Percentiles rank a stretch among this genome's conserved stretches.
Evolutionary conservation across 352 stramenopile genomes (phyloP).

Genomic region (Phytophthora foliorum): DNA sequence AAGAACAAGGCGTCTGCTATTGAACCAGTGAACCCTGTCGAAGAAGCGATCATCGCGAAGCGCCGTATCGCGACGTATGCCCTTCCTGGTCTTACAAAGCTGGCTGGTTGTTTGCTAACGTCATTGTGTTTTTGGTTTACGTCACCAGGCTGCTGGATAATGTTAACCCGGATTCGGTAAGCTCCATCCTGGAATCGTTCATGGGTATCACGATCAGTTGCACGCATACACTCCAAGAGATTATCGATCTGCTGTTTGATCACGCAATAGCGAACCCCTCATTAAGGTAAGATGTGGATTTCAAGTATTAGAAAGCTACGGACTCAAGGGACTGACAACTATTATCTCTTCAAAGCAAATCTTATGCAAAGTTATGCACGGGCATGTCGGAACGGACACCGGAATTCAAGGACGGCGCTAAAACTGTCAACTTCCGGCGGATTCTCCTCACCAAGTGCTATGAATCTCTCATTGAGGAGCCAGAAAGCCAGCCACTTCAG

Average conservation of each 20-base stretch:
- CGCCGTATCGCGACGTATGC: slow-evolving; percentile 63
- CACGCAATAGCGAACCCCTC: slow-evolving; percentile 71
- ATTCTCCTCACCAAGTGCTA: slow-evolving; percentile 86
- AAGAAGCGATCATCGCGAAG: slow-evolving; percentile 72
- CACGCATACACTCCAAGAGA: slow-evolving; percentile 75
- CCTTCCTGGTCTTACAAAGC: neutral
- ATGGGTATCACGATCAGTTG: slow-evolving; percentile 74
- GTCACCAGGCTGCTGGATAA: slow-evolving; percentile 66
- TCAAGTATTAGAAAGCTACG: neutral
- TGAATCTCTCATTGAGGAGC: slow-evolving; percentile 82
- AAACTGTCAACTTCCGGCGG: slow-evolving; percentile 86
- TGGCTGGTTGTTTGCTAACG: neutral
- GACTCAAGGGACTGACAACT: neutral
- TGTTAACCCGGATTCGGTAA: slow-evolving; percentile 51
- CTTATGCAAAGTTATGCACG: slow-evolving; percentile 69
- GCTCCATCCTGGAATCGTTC: slow-evolving; percentile 59
- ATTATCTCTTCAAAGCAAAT: slow-evolving; percentile 43
- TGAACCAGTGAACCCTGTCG: slow-evolving; percentile 58
- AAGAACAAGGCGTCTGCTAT: slow-evolving; percentile 25
- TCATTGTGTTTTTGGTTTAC: neutral
- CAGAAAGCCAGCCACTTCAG: slow-evolving; percentile 39
- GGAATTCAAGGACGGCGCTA: slow-evolving; percentile 87
- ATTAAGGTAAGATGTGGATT: slow-evolving; percentile 46
- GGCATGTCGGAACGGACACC: slow-evolving; percentile 74
- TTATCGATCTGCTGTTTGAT: slow-evolving; percentile 77